phyloP scores from a whole-genome alignment of 2,329 filamentous ascomycete species.

The Ceratocystiopsis sp. region DNA sequence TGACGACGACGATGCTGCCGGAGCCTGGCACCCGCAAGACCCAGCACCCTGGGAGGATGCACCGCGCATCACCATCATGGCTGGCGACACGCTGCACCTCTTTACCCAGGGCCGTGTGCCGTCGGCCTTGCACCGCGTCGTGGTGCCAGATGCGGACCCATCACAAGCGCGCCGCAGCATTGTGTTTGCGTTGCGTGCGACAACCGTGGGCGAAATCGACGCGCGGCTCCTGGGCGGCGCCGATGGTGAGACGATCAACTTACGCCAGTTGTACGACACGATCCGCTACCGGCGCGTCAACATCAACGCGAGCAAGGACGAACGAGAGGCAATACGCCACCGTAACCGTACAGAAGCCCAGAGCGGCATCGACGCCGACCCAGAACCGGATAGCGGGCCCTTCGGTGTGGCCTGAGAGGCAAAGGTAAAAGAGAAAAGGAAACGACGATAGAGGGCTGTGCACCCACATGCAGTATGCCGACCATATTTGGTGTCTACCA shows the following conservation, averaged over 20 bases:
- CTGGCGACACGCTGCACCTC: slow-evolving; percentile 8
- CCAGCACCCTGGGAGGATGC: slow-evolving; percentile 7
- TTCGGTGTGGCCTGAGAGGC: slow-evolving; percentile 1
- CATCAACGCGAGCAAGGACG: slow-evolving; percentile 8
- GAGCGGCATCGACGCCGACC: background rate
- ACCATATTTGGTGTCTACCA: too few relatives aligned
- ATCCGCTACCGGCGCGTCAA: slow-evolving; percentile 10
- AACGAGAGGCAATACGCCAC: slow-evolving; percentile 5
- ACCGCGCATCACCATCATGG: slow-evolving; percentile 9
- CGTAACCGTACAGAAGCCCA: background rate
- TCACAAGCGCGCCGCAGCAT: slow-evolving; percentile 8
- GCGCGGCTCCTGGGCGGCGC: slow-evolving; percentile 5
- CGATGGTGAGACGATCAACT: slow-evolving; percentile 2
- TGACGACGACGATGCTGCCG: background rate
- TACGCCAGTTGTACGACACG: slow-evolving; percentile 6
- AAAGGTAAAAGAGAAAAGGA: background rate
- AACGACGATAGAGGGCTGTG: background rate
- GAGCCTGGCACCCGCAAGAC: background rate
- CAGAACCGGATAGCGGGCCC: background rate
- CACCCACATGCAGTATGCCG: too few relatives aligned
- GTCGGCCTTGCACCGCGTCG: slow-evolving; percentile 10
- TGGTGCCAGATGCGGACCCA: slow-evolving; percentile 1
- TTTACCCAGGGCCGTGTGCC: slow-evolving; percentile 8
- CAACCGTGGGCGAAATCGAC: slow-evolving; percentile 6
- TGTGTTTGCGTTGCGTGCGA: slow-evolving; percentile 11